These are phyloP conservation scores for Amanita brunnescens DNA, from an alignment of 768 basidiomycete genomes.

Conservation along the genomic window DNA sequence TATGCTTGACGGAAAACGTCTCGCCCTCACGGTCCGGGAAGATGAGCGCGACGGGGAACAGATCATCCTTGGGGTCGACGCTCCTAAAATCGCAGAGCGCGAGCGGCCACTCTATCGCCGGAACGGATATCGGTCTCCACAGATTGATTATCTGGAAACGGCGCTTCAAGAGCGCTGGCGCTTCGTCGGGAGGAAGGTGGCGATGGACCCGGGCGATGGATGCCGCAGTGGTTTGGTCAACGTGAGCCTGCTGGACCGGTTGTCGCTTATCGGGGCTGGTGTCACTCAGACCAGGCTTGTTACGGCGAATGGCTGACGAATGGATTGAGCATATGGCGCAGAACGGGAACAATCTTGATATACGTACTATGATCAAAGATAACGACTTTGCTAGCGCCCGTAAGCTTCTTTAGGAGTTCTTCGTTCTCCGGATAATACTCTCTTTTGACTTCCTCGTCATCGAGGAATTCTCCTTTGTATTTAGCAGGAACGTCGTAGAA, in stretches of 20 bases:
- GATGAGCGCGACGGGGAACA: conserved; percentile 34
- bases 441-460: conserved; percentile 37
- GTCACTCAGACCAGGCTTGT: conserved; percentile 27
- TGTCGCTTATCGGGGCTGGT: conserved; percentile 30
- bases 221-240: conserved; percentile 42
- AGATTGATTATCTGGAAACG: conserved; percentile 55
- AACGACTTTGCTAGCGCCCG: conserved; percentile 48
- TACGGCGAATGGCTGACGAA: conserved; percentile 36
- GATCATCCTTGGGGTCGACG: conserved; percentile 32
- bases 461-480: conserved; percentile 29
- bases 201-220: conserved; percentile 39
- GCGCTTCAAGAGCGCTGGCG: conserved; percentile 29
- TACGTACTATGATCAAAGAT: conserved; percentile 38
- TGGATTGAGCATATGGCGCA: neutral
- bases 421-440: conserved; percentile 58
- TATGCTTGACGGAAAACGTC: conserved; percentile 39
- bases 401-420: conserved; percentile 49
- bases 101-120: conserved; percentile 43
- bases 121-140: conserved; percentile 45
- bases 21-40: conserved; percentile 47
- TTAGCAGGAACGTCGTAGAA: conserved; percentile 26
- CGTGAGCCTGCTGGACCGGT: conserved; percentile 38
- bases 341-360: neutral
- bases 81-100: conserved; percentile 42
- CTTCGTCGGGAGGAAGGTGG: conserved; percentile 42